phyloP scores from a whole-genome alignment of 345 rosid species.

The Trapa incisa region DNA sequence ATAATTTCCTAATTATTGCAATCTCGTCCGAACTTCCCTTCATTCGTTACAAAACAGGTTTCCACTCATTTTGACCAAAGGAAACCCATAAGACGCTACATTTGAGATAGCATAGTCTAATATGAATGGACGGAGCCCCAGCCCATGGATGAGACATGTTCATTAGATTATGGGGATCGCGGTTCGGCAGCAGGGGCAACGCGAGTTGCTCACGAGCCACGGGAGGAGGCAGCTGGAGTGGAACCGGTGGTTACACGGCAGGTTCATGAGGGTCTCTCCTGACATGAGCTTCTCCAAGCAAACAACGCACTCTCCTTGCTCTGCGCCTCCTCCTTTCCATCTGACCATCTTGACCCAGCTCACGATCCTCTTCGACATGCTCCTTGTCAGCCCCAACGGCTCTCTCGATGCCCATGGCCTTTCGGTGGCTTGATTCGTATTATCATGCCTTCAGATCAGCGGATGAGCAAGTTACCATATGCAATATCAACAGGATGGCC shows the following conservation, averaged over 20 bases:
- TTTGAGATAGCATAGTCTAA: too few species aligned
- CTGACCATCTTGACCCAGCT: constrained; percentile 36
- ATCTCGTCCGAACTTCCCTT: too few species aligned
- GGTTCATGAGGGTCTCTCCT: constrained; percentile 43
- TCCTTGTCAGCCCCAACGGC: constrained; percentile 20
- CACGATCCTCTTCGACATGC: constrained; percentile 22
- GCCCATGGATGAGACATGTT: neutral
- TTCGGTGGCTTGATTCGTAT: neutral
- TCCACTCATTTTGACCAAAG: too few species aligned
- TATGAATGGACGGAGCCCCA: too few species aligned
- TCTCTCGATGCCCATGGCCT: constrained; percentile 22
- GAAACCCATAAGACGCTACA: too few species aligned
- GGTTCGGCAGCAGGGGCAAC: constrained; percentile 70
- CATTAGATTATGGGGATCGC: constrained; percentile 13
- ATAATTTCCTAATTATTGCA: too few species aligned
- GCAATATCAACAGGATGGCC: neutral
- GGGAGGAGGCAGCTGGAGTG: constrained; percentile 53
- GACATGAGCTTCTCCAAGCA: constrained; percentile 52
- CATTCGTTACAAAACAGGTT: neutral
- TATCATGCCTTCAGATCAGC: neutral
- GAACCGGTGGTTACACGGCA: constrained; percentile 64
- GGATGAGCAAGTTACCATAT: neutral
- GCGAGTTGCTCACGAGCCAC: constrained; percentile 48
- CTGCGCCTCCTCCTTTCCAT: constrained; percentile 36
- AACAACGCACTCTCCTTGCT: constrained; percentile 57